Base-by-base conservation (phyloP, 176 grass and related monocot species). In the Avena eriantha region DNA sequence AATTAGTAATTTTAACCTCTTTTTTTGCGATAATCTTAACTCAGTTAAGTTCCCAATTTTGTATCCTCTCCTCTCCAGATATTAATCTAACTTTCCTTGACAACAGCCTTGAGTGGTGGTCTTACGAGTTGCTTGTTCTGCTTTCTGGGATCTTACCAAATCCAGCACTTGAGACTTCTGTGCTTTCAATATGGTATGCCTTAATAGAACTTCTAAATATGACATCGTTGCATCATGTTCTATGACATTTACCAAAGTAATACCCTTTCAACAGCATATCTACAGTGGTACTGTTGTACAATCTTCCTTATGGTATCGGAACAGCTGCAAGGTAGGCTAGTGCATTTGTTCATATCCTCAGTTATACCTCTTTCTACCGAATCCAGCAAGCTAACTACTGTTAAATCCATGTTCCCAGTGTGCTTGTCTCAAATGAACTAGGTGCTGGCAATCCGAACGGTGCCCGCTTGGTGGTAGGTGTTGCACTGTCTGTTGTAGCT, bases 81-180 rank as follows among this genome's bases (percentile, higher is more conserved):
- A 81, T 22, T 69, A 71, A 81, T 70, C 6, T 54, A 69, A 45
- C 17, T 80, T 88, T 48, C 47, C 13, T 71, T 88, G 58, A 53
- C 39, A 41, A 88, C 90, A 95, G 93, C 67, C 86, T 92, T 48
- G 93, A 92, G 76, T 95, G 88, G 88, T 95, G 93, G 93, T 92
- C 93, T 41, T 95, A 88, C 21, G 93, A 95, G 75, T 14, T 94
- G 11, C 78, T 94, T 14, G 82, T 92, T 66, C 79, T 94, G 73
- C 87, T 94, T 71, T 94, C 90, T 34, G 87, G 90, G 45, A 85
- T 95, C 60, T 82, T 95, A 73, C 88, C 93, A 79, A 88, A 92
- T 86, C 85, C 90, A 60, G 77, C 86, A 65, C 90, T 95, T 23
- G 93, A 95, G 83, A 88, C 93, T 77, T 95, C 93, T 11, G 88